These are phyloP conservation scores for Xylariaceae sp. DNA, from an alignment of 2,329 filamentous ascomycete genomes.

Conservation along the genomic window DNA sequence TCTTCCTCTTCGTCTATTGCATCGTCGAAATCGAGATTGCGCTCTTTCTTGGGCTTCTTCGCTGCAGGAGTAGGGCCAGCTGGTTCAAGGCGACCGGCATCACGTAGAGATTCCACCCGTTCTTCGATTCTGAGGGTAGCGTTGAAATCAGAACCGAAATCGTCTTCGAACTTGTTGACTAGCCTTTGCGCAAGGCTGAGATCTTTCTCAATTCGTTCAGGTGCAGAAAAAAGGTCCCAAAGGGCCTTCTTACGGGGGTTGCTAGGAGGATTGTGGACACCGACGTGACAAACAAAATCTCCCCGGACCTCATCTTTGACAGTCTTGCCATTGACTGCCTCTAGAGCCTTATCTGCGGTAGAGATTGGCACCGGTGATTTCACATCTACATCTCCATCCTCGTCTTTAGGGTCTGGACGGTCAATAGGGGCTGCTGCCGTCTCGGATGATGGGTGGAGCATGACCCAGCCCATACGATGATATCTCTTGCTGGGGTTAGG, in stretches of 20 bases:
- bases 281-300: slow-evolving; percentile 97
- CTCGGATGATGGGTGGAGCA: slow-evolving; percentile 83
- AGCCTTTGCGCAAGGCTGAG: slow-evolving; percentile 82
- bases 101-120: slow-evolving; percentile 80
- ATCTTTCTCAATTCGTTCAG: slow-evolving; percentile 91
- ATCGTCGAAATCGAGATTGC: slow-evolving; percentile 65
- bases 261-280: slow-evolving; percentile 87
- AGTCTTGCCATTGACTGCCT: slow-evolving; percentile 96
- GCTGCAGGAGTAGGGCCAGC: slow-evolving; percentile 58
- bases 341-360: slow-evolving; percentile 84
- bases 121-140: slow-evolving; percentile 83
- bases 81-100: slow-evolving; percentile 77
- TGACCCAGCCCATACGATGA: slow-evolving; percentile 98
- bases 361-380: slow-evolving; percentile 55
- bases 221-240: slow-evolving; percentile 95
- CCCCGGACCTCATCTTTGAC: slow-evolving; percentile 93
- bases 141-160: slow-evolving; percentile 78
- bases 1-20: slow-evolving; percentile 66
- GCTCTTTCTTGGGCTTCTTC: slow-evolving; percentile 62
- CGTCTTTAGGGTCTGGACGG: slow-evolving; percentile 74
- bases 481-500: slow-evolving; percentile 97
- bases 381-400: slow-evolving; percentile 63
- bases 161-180: slow-evolving; percentile 82
- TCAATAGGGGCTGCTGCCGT: slow-evolving; percentile 68
- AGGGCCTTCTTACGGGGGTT: slow-evolving; percentile 91